Evolutionary conservation across 2,329 filamentous ascomycete genomes (phyloP), one percentile per base, ranked within the genome.

Genomic region (Coniella lustricola): DNA sequence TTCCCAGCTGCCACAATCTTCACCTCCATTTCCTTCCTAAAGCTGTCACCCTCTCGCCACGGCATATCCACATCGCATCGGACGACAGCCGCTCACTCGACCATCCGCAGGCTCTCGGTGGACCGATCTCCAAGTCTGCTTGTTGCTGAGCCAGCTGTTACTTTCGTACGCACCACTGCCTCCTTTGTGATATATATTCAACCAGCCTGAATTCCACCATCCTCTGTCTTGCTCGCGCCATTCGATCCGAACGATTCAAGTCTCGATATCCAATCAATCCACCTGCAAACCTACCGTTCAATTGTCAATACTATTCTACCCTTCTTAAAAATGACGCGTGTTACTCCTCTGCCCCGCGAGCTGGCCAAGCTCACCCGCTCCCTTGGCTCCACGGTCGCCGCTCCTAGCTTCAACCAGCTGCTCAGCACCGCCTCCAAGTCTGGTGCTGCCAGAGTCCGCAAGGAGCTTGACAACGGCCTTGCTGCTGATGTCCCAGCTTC

Each of bases 351-450:
- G 60, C 48, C 50, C 16, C 50, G 48, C 18, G 47, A 53, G 32
- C 64, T 70, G 55, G 62, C 67, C 60, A 76, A 75, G 64, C 66
- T 77, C 59, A 55, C 71, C 55, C 69, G 74, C 54, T 66, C 68
- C 41, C 59, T 76, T 54, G 64, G 66, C 59, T 65, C 71, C 50
- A 64, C 72, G n/a, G 62, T 71, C 18, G 60, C 66, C 18, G 57
- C 64, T 22, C 56, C 62, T 43, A 63, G 63, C 40, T 59, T 62
- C 29, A 60, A 58, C 53, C 57, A 67, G 31, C 57, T 67, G 39
- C 60, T 67, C 56, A 61, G 62, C 56, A 63, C 60, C 44, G 57
- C 59, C 45, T 62, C 67, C 57, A 64, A 64, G 51, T 59, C 65
- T 34, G 65, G 65, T 54, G 65, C 68, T 37, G 59, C 62, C 46